These are phyloP conservation scores for Perkinsus olseni DNA, from an alignment of 169 alveolate genomes.

Conservation along the genomic window DNA sequence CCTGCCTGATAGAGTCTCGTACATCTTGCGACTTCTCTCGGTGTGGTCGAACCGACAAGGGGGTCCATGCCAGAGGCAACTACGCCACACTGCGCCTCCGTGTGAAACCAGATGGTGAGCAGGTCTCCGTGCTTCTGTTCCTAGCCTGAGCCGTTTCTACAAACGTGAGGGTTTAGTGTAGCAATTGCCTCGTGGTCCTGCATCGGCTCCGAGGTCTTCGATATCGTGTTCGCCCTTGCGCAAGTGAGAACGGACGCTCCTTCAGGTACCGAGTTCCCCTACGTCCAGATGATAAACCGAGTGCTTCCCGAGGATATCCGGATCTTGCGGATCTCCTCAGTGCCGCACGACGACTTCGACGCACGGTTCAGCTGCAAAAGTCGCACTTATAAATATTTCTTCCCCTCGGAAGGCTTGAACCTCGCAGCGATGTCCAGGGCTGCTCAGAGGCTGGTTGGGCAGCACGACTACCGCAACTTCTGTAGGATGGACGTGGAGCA, in stretches of 20 bases:
- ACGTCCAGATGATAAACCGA: conserved; percentile 47
- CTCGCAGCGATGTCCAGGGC: conserved; percentile 37
- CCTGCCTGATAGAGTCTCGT: conserved; percentile 14
- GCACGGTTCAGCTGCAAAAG: conserved; percentile 67
- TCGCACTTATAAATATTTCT: conserved; percentile 65
- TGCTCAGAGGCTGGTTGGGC: conserved; percentile 51
- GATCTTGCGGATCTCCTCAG: conserved; percentile 44
- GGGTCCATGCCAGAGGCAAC: conserved; percentile 70
- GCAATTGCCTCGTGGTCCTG: no score
- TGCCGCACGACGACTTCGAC: conserved; percentile 54
- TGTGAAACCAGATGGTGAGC: conserved; percentile 15
- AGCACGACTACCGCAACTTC: conserved; percentile 66
- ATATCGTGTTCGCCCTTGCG: no score
- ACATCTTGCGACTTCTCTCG: conserved; percentile 22
- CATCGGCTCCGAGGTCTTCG: no score
- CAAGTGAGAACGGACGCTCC: no score
- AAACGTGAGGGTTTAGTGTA: no score
- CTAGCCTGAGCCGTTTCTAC: no score
- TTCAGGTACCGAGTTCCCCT: conserved; percentile 18
- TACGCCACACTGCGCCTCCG: conserved; percentile 52
- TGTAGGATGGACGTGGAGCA: conserved; percentile 54
- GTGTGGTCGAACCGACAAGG: conserved; percentile 75
- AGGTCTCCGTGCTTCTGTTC: no score
- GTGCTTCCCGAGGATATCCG: conserved; percentile 63
- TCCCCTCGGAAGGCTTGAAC: conserved; percentile 36